A percentile compares a stretch with the other conserved stretches of the same genome.
Conservation (phyloP, 2,329 filamentous ascomycete genomes). For the Byssothecium circinans region DNA sequence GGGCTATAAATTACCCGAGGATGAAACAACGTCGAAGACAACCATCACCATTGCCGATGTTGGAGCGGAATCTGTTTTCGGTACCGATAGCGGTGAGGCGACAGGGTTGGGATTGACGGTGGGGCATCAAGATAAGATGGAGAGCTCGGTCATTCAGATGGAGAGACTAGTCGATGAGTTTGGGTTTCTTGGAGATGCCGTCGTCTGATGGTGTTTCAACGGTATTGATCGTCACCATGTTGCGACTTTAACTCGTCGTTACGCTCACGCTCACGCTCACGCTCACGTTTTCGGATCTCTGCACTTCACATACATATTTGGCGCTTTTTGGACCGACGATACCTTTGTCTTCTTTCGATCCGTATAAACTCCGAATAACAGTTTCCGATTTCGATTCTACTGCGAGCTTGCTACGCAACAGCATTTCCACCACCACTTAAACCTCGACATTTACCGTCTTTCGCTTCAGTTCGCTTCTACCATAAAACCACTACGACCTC, state of each 20-base stretch:
- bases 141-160: constrained; percentile 26
- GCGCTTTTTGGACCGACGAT: not conserved
- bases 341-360: not conserved
- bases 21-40: constrained; percentile 27
- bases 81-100: not conserved
- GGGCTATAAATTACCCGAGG: constrained; percentile 36
- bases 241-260: too few species aligned
- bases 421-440: not conserved
- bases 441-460: not conserved
- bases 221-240: not conserved
- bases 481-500: not conserved
- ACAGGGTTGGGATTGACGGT: constrained; percentile 10
- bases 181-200: constrained; percentile 34
- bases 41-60: constrained; percentile 20
- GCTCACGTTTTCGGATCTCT: constrained; percentile 6
- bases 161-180: constrained; percentile 38
- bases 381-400: not conserved
- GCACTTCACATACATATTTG: not conserved
- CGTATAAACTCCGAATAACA: not conserved
- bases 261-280: not conserved
- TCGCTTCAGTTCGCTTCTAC: not conserved
- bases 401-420: not conserved
- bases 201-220: constrained; percentile 18
- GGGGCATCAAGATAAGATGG: constrained; percentile 17
- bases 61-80: constrained; percentile 11